These are phyloP conservation scores for Sordariomycetes sp. DNA, from an alignment of 2,329 filamentous ascomycete genomes.

Conservation along the genomic window DNA sequence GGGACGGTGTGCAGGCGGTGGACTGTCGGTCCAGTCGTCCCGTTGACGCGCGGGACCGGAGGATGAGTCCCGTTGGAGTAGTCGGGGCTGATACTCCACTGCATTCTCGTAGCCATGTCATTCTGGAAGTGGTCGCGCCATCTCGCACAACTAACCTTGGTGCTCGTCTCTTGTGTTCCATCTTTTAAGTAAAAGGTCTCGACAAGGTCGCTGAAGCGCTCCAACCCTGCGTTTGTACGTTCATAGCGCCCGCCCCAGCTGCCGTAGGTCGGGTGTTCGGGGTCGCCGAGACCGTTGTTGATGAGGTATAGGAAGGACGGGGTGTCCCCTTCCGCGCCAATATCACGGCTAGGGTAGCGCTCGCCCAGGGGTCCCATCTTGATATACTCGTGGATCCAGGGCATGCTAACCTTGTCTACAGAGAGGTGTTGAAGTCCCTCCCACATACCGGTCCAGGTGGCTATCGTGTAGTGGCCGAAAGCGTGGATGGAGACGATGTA, in stretches of 20 bases:
- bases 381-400: slow-evolving; percentile 39
- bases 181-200: slow-evolving; percentile 15
- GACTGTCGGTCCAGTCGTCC: slow-evolving; percentile 20
- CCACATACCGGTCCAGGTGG: slow-evolving; percentile 42
- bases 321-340: slow-evolving; percentile 39
- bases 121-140: slow-evolving; percentile 25
- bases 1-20: slow-evolving; percentile 25
- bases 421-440: slow-evolving; percentile 24
- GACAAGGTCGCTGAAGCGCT: slow-evolving; percentile 16
- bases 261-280: slow-evolving; percentile 30
- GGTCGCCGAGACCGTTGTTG: slow-evolving; percentile 30
- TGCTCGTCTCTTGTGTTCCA: slow-evolving; percentile 8
- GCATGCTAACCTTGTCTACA: slow-evolving; percentile 20
- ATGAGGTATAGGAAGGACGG: slow-evolving; percentile 35
- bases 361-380: slow-evolving; percentile 30
- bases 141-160: slow-evolving; percentile 24
- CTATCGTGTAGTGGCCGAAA: slow-evolving; percentile 39
- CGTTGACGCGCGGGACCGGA: slow-evolving; percentile 28
- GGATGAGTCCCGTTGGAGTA: slow-evolving; percentile 27
- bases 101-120: slow-evolving; percentile 26
- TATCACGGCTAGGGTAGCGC: slow-evolving; percentile 30
- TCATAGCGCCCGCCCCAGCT: slow-evolving; percentile 35
- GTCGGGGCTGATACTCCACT: slow-evolving; percentile 17
- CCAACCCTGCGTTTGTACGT: background rate
- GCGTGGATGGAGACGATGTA: slow-evolving; percentile 42